phyloP scores from a whole-genome alignment of 2,329 filamentous ascomycete genomes.

The Pestalotiopsis sp. region DNA sequence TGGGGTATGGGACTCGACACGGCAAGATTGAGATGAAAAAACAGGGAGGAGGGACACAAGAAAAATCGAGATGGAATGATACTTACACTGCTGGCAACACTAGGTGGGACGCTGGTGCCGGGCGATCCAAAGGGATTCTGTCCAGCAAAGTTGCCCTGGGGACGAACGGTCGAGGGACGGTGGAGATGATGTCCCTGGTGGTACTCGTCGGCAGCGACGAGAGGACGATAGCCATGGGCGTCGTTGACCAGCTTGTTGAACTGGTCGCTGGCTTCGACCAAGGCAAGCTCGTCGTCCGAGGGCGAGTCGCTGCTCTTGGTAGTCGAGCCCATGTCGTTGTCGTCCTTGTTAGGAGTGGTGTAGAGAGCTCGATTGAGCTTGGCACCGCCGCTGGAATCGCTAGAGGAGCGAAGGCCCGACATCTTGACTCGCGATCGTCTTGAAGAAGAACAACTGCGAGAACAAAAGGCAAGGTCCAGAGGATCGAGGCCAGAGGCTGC shows the following conservation, averaged over 20 bases:
- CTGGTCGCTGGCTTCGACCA: conserved; percentile 21
- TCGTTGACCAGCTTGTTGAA: conserved; percentile 13
- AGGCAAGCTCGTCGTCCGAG: conserved; percentile 23
- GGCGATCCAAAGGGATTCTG: neutral
- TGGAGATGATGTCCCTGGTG: conserved; percentile 1
- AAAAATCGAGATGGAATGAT: neutral
- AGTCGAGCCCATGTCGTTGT: neutral
- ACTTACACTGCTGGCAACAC: conserved; percentile 8
- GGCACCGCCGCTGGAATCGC: conserved; percentile 21
- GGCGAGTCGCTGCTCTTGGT: conserved; percentile 13
- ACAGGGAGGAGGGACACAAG: neutral
- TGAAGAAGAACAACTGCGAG: neutral
- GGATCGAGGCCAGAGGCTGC: neutral
- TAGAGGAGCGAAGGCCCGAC: conserved; percentile 19
- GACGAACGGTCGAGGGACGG: conserved; percentile 6
- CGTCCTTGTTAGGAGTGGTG: conserved; percentile 13
- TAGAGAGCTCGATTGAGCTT: conserved; percentile 15
- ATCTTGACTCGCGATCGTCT: conserved; percentile 3
- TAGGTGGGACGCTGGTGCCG: neutral
- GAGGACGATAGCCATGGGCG: neutral
- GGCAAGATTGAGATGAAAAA: neutral
- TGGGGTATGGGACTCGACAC: neutral
- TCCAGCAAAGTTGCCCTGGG: neutral
- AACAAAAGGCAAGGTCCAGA: neutral
- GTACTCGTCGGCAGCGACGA: neutral